Conservation (phyloP, 805 yeast species). For the Ogataea populi-albae region DNA sequence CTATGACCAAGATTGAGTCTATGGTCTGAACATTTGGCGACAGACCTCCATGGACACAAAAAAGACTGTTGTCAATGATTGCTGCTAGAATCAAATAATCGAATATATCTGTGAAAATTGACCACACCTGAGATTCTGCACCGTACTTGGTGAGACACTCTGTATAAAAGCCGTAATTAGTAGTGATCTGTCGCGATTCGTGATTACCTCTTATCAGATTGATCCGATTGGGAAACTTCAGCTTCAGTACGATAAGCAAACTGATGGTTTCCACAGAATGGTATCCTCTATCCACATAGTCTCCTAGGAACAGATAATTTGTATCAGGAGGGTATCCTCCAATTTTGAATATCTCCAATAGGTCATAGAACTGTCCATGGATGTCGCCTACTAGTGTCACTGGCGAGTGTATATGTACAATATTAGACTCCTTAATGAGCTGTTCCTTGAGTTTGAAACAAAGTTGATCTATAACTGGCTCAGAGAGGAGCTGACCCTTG, state of each 20-base stretch:
- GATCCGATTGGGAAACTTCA: constrained; percentile 84
- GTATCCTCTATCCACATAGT: constrained; percentile 93
- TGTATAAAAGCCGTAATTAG: constrained; percentile 93
- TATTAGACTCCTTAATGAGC: constrained; percentile 77
- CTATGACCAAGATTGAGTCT: constrained; percentile 87
- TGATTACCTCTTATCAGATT: constrained; percentile 90
- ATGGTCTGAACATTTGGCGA: constrained; percentile 93
- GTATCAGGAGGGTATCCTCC: constrained; percentile 95
- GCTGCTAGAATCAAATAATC: constrained; percentile 88
- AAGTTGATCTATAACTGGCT: constrained; percentile 63
- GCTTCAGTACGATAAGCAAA: constrained; percentile 72
- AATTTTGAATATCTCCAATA: constrained; percentile 86
- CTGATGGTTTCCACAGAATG: constrained; percentile 92
- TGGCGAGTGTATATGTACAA: constrained; percentile 79
- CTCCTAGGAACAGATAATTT: constrained; percentile 89
- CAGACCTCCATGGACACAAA: constrained; percentile 96
- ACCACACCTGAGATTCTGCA: constrained; percentile 71
- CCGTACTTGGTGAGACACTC: constrained; percentile 93
- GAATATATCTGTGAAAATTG: constrained; percentile 84
- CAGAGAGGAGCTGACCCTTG: constrained; percentile 64
- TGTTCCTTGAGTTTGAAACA: constrained; percentile 83
- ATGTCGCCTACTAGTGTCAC: constrained; percentile 97
- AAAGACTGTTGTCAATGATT: constrained; percentile 83
- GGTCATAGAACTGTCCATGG: constrained; percentile 95
- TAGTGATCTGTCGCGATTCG: constrained; percentile 94